Conservation (phyloP, 768 basidiomycete genomes). For the Epithele typhae region DNA sequence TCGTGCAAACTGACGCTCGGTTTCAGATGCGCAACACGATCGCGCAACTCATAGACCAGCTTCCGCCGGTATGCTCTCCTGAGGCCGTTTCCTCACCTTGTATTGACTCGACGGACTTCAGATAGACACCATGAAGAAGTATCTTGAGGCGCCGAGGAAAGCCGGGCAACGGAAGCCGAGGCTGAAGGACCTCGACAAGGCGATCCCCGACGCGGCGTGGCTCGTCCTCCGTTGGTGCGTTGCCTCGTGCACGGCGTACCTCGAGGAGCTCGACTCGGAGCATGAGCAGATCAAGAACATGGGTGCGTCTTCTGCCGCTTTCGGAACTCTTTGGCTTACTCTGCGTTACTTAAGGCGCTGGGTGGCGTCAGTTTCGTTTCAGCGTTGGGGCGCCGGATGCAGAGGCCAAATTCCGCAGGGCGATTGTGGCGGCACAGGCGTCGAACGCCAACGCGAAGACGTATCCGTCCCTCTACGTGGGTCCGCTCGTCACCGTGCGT, state of each 20-base stretch:
- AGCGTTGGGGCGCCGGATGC: conserved; percentile 69
- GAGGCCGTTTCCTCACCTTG: background rate
- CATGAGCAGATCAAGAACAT: conserved; percentile 54
- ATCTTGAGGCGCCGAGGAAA: conserved; percentile 48
- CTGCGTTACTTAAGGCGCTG: conserved; percentile 30
- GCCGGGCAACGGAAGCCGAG: conserved; percentile 50
- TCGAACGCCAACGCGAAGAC: conserved; percentile 35
- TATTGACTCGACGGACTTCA: background rate
- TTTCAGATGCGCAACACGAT: conserved; percentile 46
- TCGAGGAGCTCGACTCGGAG: conserved; percentile 54
- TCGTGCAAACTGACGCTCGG: too few relatives aligned
- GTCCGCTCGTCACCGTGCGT: background rate
- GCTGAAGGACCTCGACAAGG: conserved; percentile 45
- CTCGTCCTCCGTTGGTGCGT: conserved; percentile 65
- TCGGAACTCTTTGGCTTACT: background rate
- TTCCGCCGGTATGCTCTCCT: conserved; percentile 42
- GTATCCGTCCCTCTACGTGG: conserved; percentile 37
- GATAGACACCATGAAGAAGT: conserved; percentile 52
- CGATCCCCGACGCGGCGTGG: conserved; percentile 59
- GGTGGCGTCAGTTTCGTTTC: conserved; percentile 64
- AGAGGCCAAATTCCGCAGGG: conserved; percentile 57
- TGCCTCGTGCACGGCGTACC: conserved; percentile 67
- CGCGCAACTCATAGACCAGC: conserved; percentile 35
- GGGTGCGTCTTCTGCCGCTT: conserved; percentile 29
- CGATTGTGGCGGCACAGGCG: conserved; percentile 36